phyloP scores from a whole-genome alignment of 2,329 filamentous ascomycete species.

The Nemania bipapillata region DNA sequence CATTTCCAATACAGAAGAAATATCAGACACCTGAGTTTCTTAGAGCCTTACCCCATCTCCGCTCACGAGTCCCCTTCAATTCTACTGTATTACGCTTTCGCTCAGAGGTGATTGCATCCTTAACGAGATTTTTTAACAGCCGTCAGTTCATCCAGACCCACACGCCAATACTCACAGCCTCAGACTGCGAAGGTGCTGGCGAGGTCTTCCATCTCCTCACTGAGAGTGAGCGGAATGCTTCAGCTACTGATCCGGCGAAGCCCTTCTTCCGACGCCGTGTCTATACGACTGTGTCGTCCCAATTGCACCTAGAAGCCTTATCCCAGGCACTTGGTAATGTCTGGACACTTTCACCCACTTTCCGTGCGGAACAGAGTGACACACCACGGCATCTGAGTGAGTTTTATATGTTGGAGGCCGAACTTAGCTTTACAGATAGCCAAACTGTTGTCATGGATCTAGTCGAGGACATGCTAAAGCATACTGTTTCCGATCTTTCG shows the following conservation, averaged over 20 bases:
- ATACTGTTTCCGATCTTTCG: constrained; percentile 57
- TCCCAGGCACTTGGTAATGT: constrained; percentile 89
- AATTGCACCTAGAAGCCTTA: constrained; percentile 92
- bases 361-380: constrained; percentile 91
- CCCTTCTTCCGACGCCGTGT: constrained; percentile 87
- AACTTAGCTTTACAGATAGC: constrained; percentile 80
- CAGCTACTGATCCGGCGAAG: constrained; percentile 55
- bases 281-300: constrained; percentile 93
- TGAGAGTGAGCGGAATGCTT: constrained; percentile 46
- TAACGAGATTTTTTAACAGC: constrained; percentile 79
- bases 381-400: constrained; percentile 94
- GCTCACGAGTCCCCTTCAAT: constrained; percentile 82
- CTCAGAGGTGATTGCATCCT: constrained; percentile 78
- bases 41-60: constrained; percentile 86
- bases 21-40: constrained; percentile 91
- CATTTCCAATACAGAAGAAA: constrained; percentile 94
- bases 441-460: constrained; percentile 78
- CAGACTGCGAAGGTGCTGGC: constrained; percentile 95
- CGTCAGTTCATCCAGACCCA: constrained; percentile 84
- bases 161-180: constrained; percentile 93
- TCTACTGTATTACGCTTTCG: constrained; percentile 82
- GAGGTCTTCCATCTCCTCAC: constrained; percentile 84
- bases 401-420: constrained; percentile 98
- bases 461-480: constrained; percentile 80
- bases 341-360: constrained; percentile 93